phyloP scores from a whole-genome alignment of 2,329 filamentous ascomycete genomes.

The Fusarium sp. region DNA sequence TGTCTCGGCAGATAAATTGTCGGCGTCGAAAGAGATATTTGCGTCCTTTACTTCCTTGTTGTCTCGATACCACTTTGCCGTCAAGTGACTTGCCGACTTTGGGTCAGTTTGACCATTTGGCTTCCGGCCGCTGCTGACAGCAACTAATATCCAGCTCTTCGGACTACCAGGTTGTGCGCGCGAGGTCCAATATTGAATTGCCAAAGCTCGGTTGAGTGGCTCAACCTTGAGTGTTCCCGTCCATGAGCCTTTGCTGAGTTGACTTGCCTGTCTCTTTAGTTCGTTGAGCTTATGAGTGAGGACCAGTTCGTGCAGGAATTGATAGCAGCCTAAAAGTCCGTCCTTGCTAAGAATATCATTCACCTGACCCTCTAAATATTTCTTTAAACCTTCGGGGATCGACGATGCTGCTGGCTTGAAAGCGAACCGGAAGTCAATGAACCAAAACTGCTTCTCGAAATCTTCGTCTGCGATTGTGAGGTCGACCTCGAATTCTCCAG shows the following conservation, averaged over 20 bases:
- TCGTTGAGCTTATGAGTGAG: constrained; percentile 92
- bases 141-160: constrained; percentile 94
- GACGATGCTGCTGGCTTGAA: constrained; percentile 77
- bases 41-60: constrained; percentile 78
- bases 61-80: constrained; percentile 85
- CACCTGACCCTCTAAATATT: constrained; percentile 75
- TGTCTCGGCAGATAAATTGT: constrained; percentile 77
- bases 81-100: constrained; percentile 66
- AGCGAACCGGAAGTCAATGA: constrained; percentile 89
- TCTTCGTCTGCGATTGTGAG: constrained; percentile 91
- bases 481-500: constrained; percentile 91
- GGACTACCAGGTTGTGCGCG: constrained; percentile 64
- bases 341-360: constrained; percentile 78
- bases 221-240: constrained; percentile 82
- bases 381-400: constrained; percentile 72
- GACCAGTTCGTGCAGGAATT: constrained; percentile 87
- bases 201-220: constrained; percentile 81
- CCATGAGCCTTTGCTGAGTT: constrained; percentile 79
- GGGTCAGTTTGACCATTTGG: constrained; percentile 55
- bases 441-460: constrained; percentile 86
- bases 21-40: constrained; percentile 75
- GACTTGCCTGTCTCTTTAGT: constrained; percentile 79
- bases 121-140: constrained; percentile 76
- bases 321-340: constrained; percentile 84
- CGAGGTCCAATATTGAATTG: constrained; percentile 90